A percentile compares a stretch with the other conserved stretches of the same genome.
phyloP scores from a whole-genome alignment of 1,139 yeast species.

The Pichia sp. region DNA sequence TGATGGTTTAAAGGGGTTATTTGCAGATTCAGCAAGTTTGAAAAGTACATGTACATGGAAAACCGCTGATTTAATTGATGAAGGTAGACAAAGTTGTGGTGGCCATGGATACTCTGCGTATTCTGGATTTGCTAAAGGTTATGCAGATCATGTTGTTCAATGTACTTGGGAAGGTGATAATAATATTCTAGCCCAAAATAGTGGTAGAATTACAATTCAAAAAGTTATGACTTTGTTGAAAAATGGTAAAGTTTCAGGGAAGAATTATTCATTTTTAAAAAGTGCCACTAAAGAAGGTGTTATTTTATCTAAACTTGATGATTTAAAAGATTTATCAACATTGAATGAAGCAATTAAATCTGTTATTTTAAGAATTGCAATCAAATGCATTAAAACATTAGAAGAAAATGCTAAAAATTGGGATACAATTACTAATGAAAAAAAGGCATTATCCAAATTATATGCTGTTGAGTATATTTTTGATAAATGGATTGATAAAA shows the following conservation, averaged over 20 bases:
- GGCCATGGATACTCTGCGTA: constrained; percentile 93
- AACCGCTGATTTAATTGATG: constrained; percentile 71
- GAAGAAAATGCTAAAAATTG: constrained; percentile 41
- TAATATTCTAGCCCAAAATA: constrained; percentile 73
- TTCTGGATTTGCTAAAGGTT: constrained; percentile 84
- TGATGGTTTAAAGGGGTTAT: constrained; percentile 64
- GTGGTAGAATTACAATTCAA: constrained; percentile 72
- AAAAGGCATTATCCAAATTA: constrained; percentile 54
- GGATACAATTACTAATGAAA: constrained; percentile 54
- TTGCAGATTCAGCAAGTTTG: constrained; percentile 81
- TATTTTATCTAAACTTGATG: constrained; percentile 27
- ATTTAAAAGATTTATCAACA: constrained; percentile 31
- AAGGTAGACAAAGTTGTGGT: constrained; percentile 93
- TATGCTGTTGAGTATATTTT: constrained; percentile 55
- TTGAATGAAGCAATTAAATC: constrained; percentile 35
- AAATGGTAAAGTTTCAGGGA: constrained; percentile 27
- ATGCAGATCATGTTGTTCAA: constrained; percentile 89
- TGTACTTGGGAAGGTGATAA: constrained; percentile 99
- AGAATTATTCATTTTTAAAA: constrained; percentile 27
- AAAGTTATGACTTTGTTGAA: constrained; percentile 35
- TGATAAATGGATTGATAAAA: constrained; percentile 36
- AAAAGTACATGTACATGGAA: constrained; percentile 91
- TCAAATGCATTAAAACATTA: constrained; percentile 41
- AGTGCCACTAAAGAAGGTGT: constrained; percentile 25
- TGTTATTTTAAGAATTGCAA: constrained; percentile 42